These are phyloP conservation scores for Tetrahymena thermophila DNA, from an alignment of 73 alveolate genomes.

Conservation along the genomic window DNA sequence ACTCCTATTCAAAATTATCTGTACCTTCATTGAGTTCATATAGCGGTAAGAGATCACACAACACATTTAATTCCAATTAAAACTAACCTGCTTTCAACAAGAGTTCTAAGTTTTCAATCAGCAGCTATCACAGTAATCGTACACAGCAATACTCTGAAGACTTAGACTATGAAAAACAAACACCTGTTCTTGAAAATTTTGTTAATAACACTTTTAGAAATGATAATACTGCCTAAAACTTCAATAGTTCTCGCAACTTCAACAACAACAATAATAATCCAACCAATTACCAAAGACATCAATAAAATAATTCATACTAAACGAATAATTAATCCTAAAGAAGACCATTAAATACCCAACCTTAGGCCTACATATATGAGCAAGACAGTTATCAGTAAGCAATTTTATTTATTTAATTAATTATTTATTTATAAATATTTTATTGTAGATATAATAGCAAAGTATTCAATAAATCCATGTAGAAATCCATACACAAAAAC, in stretches of 20 bases:
- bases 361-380: not conserved
- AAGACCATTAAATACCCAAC: not conserved
- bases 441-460: not conserved
- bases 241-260: not conserved
- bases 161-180: not conserved
- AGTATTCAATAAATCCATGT: not conserved
- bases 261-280: not conserved
- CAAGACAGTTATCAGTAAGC: not conserved
- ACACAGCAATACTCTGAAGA: not conserved
- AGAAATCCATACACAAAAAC: not conserved
- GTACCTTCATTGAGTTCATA: not conserved
- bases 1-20: not conserved
- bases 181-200: not conserved
- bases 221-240: not conserved
- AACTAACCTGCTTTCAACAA: not conserved
- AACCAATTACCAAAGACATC: not conserved
- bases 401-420: not conserved
- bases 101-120: not conserved
- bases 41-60: not conserved
- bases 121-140: not conserved
- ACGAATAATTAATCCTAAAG: not conserved
- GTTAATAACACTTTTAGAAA: not conserved
- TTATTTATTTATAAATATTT: not conserved
- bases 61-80: not conserved
- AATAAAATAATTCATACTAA: not conserved